These are phyloP conservation scores for Rhodosporidiobolus odoratus DNA, from an alignment of 768 basidiomycete species.

Conservation along the genomic window DNA sequence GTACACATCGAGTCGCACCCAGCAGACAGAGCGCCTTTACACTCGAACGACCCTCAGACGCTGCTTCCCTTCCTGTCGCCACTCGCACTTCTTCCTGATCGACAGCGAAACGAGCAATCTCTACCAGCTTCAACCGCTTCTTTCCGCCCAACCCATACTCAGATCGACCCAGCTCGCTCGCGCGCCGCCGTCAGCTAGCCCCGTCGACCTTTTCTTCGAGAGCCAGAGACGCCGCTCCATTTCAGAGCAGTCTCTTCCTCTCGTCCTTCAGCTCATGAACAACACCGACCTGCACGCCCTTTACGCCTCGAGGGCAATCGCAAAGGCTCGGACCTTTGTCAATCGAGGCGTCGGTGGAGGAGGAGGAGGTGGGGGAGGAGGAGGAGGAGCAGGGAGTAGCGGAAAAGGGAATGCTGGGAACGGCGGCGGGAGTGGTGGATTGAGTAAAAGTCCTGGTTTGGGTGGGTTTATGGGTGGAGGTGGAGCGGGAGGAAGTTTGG, in stretches of 20 bases:
- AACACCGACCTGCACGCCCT: conserved; percentile 34
- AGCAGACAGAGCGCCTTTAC: too few species aligned
- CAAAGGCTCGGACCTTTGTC: conserved; percentile 29
- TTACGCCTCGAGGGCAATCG: conserved; percentile 32
- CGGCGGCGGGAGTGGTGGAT: not conserved
- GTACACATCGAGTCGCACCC: too few species aligned
- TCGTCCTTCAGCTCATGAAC: conserved; percentile 12
- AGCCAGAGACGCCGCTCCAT: not conserved
- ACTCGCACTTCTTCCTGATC: too few species aligned
- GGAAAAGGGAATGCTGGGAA: not conserved
- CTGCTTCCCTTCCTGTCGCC: too few species aligned
- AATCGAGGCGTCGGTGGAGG: conserved; percentile 2
- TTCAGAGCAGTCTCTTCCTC: conserved; percentile 1
- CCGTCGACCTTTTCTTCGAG: not conserved
- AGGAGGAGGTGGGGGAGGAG: not conserved
- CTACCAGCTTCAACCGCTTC: too few species aligned
- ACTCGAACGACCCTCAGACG: too few species aligned
- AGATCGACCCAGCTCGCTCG: not conserved
- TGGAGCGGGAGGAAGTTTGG: not conserved
- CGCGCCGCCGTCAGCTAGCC: not conserved
- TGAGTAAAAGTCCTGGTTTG: conserved; percentile 11
- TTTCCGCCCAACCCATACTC: not conserved
- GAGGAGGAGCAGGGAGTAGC: not conserved
- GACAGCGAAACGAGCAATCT: too few species aligned
- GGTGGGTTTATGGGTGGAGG: conserved; percentile 13